These are phyloP conservation scores for Schizosaccharomyces versatilis DNA, from an alignment of 1,139 yeast genomes.

Conservation along the genomic window DNA sequence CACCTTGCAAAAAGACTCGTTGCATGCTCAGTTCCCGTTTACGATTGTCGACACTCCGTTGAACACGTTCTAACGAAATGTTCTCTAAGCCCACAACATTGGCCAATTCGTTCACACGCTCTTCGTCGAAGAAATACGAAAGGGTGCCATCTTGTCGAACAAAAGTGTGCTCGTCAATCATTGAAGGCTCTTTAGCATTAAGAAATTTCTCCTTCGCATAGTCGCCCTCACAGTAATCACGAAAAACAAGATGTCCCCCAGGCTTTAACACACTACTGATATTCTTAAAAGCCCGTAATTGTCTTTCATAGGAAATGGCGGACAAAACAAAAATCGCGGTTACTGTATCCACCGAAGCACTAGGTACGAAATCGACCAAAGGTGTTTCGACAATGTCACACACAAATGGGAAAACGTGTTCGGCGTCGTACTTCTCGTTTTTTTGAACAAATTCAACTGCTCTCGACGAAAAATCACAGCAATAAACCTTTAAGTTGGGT, in stretches of 20 bases:
- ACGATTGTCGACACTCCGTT: slow-evolving; percentile 3
- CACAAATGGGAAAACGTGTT: slow-evolving; percentile 6
- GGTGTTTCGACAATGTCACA: slow-evolving; percentile 3
- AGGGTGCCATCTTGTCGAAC: slow-evolving; percentile 10
- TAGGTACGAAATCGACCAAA: background rate
- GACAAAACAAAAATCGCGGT: slow-evolving; percentile 8
- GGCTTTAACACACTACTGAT: slow-evolving; percentile 3
- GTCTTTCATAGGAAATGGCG: slow-evolving; percentile 8
- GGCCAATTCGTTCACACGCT: background rate
- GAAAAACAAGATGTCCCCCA: slow-evolving; percentile 7
- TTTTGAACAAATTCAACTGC: slow-evolving; percentile 5
- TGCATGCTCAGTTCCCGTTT: slow-evolving; percentile 3
- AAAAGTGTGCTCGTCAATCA: slow-evolving; percentile 5
- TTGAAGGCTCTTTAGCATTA: slow-evolving; percentile 6
- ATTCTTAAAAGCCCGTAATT: slow-evolving; percentile 1
- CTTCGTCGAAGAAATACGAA: slow-evolving; percentile 6
- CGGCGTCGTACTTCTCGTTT: background rate
- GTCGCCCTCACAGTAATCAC: slow-evolving; percentile 9
- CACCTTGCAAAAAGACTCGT: slow-evolving; percentile 4
- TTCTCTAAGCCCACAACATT: background rate
- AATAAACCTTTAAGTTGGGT: slow-evolving; percentile 1
- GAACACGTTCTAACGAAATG: slow-evolving; percentile 1
- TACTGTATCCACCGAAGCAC: slow-evolving; percentile 4
- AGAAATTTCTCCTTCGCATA: slow-evolving; percentile 6
- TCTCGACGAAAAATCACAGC: slow-evolving; percentile 6